These are phyloP conservation scores for Populus tremula DNA, from an alignment of 345 rosid genomes.

Conservation along the genomic window DNA sequence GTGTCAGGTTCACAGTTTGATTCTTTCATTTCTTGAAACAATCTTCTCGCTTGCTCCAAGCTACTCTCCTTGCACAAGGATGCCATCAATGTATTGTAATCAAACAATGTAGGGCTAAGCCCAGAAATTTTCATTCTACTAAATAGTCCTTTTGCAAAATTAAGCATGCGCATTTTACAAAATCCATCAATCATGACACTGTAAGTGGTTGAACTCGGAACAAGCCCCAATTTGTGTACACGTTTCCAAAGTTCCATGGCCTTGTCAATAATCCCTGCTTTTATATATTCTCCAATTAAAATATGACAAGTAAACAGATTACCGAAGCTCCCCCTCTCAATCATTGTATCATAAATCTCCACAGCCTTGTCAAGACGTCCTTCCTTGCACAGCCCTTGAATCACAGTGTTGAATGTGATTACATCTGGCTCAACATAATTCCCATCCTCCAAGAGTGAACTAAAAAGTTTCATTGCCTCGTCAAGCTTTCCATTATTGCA, in stretches of 20 bases:
- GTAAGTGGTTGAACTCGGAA: conserved; percentile 49
- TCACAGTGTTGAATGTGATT: conserved; percentile 45
- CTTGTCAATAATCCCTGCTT: conserved; percentile 41
- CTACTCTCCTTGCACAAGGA: conserved; percentile 60
- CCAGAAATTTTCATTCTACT: conserved; percentile 42
- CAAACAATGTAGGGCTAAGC: conserved; percentile 36
- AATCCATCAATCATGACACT: conserved; percentile 50
- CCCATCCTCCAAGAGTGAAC: conserved; percentile 33
- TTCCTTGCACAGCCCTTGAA: conserved; percentile 57
- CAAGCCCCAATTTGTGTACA: conserved; percentile 35
- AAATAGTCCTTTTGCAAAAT: conserved; percentile 59
- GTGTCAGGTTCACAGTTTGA: conserved; percentile 36
- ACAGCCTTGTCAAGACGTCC: conserved; percentile 45
- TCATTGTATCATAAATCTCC: conserved; percentile 43
- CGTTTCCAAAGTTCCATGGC: conserved; percentile 62
- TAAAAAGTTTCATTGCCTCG: conserved; percentile 53
- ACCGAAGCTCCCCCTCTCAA: conserved; percentile 40
- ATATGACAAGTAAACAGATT: conserved; percentile 44
- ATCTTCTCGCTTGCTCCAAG: conserved; percentile 56
- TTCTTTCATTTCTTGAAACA: conserved; percentile 51
- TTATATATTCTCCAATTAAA: conserved; percentile 47
- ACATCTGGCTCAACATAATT: conserved; percentile 43
- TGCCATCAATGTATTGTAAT: conserved; percentile 51
- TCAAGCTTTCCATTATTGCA: conserved; percentile 47
- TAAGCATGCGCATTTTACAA: conserved; percentile 50